Evolutionary conservation across 179 eudicot species (phyloP).

Genomic region (Silene noctiflora): DNA sequence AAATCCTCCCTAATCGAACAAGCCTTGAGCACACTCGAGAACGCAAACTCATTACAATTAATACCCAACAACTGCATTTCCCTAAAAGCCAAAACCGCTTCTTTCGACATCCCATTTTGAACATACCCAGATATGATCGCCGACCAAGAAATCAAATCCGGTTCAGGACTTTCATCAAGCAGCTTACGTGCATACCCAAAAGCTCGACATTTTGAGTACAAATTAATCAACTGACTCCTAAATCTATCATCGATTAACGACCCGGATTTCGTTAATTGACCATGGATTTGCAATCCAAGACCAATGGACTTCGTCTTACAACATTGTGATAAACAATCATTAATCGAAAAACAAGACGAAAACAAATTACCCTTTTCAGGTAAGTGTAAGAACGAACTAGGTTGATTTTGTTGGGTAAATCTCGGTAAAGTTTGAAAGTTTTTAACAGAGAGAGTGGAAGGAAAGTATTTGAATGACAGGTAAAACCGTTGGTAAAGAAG

Average conservation of each 20-base stretch:
- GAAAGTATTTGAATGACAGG: slow-evolving; percentile 31
- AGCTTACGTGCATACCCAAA: slow-evolving; percentile 61
- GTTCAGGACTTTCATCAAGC: slow-evolving; percentile 74
- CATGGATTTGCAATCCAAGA: slow-evolving; percentile 59
- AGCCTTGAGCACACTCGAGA: slow-evolving; percentile 82
- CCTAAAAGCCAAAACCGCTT: slow-evolving; percentile 59
- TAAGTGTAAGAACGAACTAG: background rate
- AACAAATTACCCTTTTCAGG: slow-evolving; percentile 16
- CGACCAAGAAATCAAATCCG: slow-evolving; percentile 88
- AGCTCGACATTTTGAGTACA: slow-evolving; percentile 60
- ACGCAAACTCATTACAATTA: slow-evolving; percentile 64
- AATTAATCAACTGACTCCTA: slow-evolving; percentile 56
- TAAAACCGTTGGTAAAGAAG: slow-evolving; percentile 29
- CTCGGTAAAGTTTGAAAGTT: slow-evolving; percentile 26
- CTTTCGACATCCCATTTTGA: slow-evolving; percentile 52
- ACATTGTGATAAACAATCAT: slow-evolving; percentile 49
- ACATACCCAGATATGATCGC: slow-evolving; percentile 83
- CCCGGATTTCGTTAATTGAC: slow-evolving; percentile 54
- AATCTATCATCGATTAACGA: slow-evolving; percentile 37
- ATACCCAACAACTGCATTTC: slow-evolving; percentile 62
- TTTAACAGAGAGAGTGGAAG: slow-evolving; percentile 14
- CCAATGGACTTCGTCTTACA: slow-evolving; percentile 47
- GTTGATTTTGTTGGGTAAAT: slow-evolving; percentile 18
- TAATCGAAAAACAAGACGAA: slow-evolving; percentile 31
- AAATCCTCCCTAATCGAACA: slow-evolving; percentile 60